These are phyloP conservation scores for Drechslerella dactyloides DNA, from an alignment of 2,329 filamentous ascomycete genomes.

Conservation along the genomic window DNA sequence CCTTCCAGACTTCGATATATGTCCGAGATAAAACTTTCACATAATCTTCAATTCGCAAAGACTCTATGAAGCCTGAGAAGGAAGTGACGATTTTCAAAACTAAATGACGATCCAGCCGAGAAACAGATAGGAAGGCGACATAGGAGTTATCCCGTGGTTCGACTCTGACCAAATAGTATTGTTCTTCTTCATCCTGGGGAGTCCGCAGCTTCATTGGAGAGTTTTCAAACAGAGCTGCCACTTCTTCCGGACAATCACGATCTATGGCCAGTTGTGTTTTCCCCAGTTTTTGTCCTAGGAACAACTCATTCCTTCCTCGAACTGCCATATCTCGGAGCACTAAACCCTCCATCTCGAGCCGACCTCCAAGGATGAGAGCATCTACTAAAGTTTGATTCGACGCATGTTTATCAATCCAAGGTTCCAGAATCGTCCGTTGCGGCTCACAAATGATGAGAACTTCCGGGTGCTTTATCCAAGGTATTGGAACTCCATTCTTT, in stretches of 20 bases:
- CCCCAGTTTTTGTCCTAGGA: too few relatives aligned
- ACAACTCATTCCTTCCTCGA: too few relatives aligned
- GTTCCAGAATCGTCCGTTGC: not conserved
- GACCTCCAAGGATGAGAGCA: too few relatives aligned
- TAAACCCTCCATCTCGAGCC: too few relatives aligned
- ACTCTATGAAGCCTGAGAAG: not conserved
- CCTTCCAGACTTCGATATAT: constrained; percentile 7
- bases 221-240: too few relatives aligned
- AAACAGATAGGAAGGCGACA: not conserved
- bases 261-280: too few relatives aligned
- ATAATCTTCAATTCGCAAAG: not conserved
- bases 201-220: not conserved
- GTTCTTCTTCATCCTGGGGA: too few relatives aligned
- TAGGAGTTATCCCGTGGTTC: not conserved
- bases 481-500: not conserved
- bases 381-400: too few relatives aligned
- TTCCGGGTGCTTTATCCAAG: not conserved
- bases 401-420: too few relatives aligned
- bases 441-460: constrained; percentile 8
- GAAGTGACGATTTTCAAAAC: not conserved
- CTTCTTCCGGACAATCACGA: too few relatives aligned
- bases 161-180: too few relatives aligned
- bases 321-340: too few relatives aligned
- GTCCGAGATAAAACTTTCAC: not conserved
- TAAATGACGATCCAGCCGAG: constrained; percentile 1